Conservation (phyloP, 2,329 filamentous ascomycete species). For the Aspergillus brasiliensis region DNA sequence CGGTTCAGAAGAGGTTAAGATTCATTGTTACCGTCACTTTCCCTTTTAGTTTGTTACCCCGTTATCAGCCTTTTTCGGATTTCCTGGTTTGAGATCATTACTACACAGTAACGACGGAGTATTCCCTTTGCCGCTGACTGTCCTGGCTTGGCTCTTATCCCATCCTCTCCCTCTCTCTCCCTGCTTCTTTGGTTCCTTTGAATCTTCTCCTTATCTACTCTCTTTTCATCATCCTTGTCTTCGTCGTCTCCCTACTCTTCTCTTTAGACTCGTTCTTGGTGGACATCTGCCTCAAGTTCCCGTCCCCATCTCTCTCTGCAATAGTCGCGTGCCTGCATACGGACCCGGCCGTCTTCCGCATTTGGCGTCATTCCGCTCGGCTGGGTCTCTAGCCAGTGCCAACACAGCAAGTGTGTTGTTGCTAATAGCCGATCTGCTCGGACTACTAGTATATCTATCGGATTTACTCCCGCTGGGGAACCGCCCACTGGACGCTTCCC, state of each 20-base stretch:
- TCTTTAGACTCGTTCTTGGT: background rate
- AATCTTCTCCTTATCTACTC: background rate
- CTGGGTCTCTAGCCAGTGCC: conserved; percentile 17
- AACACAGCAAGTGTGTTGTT: conserved; percentile 22
- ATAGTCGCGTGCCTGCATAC: conserved; percentile 27
- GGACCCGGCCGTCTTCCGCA: conserved; percentile 20
- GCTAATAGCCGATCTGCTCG: conserved; percentile 11
- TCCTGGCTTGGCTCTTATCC: conserved; percentile 4
- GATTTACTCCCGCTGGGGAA: conserved; percentile 7
- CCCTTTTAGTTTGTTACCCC: conserved; percentile 10
- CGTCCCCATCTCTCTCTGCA: background rate
- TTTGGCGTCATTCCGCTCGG: conserved; percentile 17
- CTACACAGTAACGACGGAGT: too few relatives aligned
- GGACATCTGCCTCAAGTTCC: background rate
- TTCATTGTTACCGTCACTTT: background rate
- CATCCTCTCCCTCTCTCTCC: background rate
- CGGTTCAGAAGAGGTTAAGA: background rate
- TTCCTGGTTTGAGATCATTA: conserved; percentile 14
- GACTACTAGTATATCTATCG: conserved; percentile 3
- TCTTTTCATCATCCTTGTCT: background rate
- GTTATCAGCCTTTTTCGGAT: background rate
- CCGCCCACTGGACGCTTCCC: conserved; percentile 8
- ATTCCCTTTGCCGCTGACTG: conserved; percentile 1
- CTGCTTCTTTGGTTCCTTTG: background rate
- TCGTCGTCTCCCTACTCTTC: background rate